phyloP scores from a whole-genome alignment of 768 basidiomycete genomes.

The Paxillus rubicundulus region DNA sequence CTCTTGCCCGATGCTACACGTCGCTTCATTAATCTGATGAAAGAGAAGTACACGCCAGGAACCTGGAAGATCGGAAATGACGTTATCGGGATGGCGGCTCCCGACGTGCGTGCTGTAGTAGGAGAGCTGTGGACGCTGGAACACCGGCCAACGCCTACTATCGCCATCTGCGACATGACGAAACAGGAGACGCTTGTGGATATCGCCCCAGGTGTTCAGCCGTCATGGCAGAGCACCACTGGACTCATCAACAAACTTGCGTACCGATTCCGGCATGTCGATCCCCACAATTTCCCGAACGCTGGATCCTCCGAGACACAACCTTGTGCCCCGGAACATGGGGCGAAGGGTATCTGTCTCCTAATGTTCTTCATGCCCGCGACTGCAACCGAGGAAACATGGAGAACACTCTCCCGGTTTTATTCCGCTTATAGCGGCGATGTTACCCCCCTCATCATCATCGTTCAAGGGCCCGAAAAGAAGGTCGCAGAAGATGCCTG shows the following conservation, averaged over 20 bases:
- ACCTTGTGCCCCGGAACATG: neutral
- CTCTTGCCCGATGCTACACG: neutral
- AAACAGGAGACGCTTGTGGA: constrained; percentile 1
- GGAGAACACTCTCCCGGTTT: constrained; percentile 16
- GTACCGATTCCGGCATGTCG: constrained; percentile 16
- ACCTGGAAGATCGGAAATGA: constrained; percentile 12
- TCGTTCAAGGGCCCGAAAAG: constrained; percentile 9
- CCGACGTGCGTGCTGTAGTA: constrained; percentile 18
- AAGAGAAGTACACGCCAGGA: constrained; percentile 8
- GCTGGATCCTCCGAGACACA: neutral
- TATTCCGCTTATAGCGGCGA: constrained; percentile 9
- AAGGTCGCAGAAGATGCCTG: constrained; percentile 11
- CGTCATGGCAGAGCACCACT: neutral
- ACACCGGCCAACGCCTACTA: constrained; percentile 18
- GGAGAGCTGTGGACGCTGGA: constrained; percentile 7
- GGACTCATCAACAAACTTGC: neutral
- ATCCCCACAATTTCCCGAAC: constrained; percentile 6
- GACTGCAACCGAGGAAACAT: constrained; percentile 5
- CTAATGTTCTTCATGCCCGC: constrained; percentile 15
- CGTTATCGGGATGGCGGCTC: constrained; percentile 9
- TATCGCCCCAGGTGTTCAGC: constrained; percentile 9
- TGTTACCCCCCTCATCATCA: constrained; percentile 18
- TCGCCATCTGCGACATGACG: constrained; percentile 18
- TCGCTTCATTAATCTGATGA: constrained; percentile 9
- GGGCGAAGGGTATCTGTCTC: constrained; percentile 9